phyloP scores from a whole-genome alignment of 352 stramenopile genomes.

The Phytophthora brassicae region DNA sequence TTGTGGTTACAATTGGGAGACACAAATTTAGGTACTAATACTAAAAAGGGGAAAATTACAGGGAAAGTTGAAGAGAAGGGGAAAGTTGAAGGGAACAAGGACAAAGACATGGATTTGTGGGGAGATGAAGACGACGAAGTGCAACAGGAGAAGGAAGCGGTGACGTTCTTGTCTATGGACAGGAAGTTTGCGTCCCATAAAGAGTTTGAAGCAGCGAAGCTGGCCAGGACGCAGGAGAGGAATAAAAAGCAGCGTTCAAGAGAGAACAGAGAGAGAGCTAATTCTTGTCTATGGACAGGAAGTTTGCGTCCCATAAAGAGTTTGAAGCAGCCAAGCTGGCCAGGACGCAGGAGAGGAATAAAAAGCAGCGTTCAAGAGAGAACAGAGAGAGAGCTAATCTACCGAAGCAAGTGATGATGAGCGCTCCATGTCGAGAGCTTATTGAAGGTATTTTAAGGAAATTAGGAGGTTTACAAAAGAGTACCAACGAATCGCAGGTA shows the following conservation, averaged over 20 bases:
- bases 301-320: constrained; percentile 77
- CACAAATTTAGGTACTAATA: not conserved
- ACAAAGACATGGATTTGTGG: constrained; percentile 8
- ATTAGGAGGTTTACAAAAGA: constrained; percentile 34
- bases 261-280: constrained; percentile 92
- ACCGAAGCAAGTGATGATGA: constrained; percentile 91
- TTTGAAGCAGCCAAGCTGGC: constrained; percentile 63
- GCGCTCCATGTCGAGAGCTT: constrained; percentile 72
- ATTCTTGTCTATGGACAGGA: constrained; percentile 80
- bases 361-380: constrained; percentile 82
- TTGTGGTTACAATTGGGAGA: constrained; percentile 85
- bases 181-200: constrained; percentile 76
- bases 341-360: constrained; percentile 65
- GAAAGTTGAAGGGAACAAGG: constrained; percentile 9
- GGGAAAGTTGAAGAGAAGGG: constrained; percentile 6
- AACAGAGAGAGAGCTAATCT: constrained; percentile 91
- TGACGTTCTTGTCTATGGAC: constrained; percentile 60
- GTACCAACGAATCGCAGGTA: not conserved
- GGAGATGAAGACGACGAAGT: constrained; percentile 16
- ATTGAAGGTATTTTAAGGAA: constrained; percentile 86
- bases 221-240: constrained; percentile 50
- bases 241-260: constrained; percentile 82
- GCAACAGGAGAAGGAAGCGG: constrained; percentile 22
- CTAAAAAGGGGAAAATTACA: constrained; percentile 8
- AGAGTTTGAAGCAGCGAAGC: constrained; percentile 64